Evolutionary conservation across 2,329 filamentous ascomycete genomes (phyloP).

Genomic region (Ilyonectria robusta): DNA sequence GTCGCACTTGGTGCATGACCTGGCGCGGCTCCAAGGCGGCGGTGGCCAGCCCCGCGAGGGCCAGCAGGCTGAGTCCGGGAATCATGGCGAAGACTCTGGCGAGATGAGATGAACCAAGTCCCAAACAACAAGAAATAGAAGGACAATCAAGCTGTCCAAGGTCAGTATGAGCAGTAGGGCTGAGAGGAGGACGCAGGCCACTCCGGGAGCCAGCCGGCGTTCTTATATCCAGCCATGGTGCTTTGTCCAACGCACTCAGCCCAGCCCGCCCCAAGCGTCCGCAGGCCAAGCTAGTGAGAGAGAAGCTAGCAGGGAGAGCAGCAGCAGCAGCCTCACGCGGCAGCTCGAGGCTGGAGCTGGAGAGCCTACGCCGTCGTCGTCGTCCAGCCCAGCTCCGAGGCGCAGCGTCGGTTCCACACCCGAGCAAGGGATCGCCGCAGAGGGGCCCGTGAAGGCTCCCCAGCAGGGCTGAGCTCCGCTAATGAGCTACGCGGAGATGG

Average conservation of each 20-base stretch:
- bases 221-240: slow-evolving; percentile 34
- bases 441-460: slow-evolving; percentile 6
- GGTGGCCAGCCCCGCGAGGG: slow-evolving; percentile 36
- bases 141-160: neutral
- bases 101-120: neutral
- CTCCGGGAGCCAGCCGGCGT: neutral
- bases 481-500: neutral
- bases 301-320: slow-evolving; percentile 3
- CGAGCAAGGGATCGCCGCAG: neutral
- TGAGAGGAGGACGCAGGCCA: slow-evolving; percentile 3
- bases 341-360: neutral
- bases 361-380: slow-evolving; percentile 25
- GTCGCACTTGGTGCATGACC: slow-evolving; percentile 35
- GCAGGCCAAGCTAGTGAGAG: neutral
- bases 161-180: slow-evolving; percentile 16
- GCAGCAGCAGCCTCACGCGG: too few species aligned
- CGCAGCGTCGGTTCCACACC: slow-evolving; percentile 21
- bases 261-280: too few species aligned
- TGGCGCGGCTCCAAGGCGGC: slow-evolving; percentile 41
- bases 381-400: slow-evolving; percentile 28
- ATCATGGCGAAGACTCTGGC: slow-evolving; percentile 33
- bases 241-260: too few species aligned
- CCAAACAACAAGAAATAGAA: neutral
- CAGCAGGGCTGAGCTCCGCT: slow-evolving; percentile 28
- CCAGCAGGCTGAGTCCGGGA: slow-evolving; percentile 34